Base-by-base conservation (phyloP, 129 eudicot genomes). In the Flaveria ramosissima region DNA sequence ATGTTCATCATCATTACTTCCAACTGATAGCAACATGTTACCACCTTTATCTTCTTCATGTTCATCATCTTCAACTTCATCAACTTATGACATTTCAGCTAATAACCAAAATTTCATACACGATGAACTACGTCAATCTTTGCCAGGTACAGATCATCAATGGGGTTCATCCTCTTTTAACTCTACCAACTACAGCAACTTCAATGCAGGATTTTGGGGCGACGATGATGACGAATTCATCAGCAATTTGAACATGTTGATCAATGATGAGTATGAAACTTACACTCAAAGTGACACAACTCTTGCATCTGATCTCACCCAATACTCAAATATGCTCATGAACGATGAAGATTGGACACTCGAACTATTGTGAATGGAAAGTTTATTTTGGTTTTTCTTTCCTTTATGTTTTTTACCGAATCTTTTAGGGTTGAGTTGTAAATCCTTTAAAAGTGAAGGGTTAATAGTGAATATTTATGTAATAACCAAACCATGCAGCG, bases 181-280 rank as follows among this genome's bases (percentile, higher is more conserved):
- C 46, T 68, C 72, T 21, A 75, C 66, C 36, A 52, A 60, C 26
- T 59, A 62, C 70, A 39, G 75, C 74, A 80, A 51, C 82, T 75
- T 81, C 26, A 71, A 81, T 26, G 72, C 75, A 52, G 85, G 68
- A 43, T 77, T 83, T 9, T 86, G 93, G 93, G 83, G 84, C 8
- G 62, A 55, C 51, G 86, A 86, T 68, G 86, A 84, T 50, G 80
- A 83, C 59, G 82, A 83, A 43, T 80, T 68, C 73, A 77, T 86
- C 24, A 85, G 76, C 76, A 81, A 56, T 77, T 77, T 86, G 85
- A 84, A 74, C 76, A 68, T 78, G 73, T 55, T 88, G 65, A 82
- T 90, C 8, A 84, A 84, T 77, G 87, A 81, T 75, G 56, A 69
- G 6, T 59, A 60, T 70, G 90, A 60, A 41, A 61, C 42, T 43